Evolutionary conservation across 176 grass and related monocot species (phyloP), one percentile per base, ranked within the genome.

Genomic region (Chloris gayana): DNA sequence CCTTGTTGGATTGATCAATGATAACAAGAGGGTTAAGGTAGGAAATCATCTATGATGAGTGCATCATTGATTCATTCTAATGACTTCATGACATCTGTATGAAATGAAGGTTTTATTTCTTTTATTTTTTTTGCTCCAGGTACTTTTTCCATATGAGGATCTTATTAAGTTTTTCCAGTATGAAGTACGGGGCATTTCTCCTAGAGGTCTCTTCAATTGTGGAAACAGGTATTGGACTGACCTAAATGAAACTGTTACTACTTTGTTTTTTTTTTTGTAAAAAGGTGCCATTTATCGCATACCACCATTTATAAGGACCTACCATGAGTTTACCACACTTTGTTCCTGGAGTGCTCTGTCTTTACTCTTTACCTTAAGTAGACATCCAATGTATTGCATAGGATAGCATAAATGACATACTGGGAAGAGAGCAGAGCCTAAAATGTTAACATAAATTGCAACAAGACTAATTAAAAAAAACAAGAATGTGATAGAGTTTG

Each of bases 121-220:
- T 72, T 68, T 85, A 82, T 79, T 84, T 14, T 65, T 79, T 84
- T 14, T 65, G 76, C 66, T 86, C 74, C 72, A 95, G 87, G 64
- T 99, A 75, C 72, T 99, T 68, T 99, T 99, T 80, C 85, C 84
- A 9, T 93, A 93, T 50, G 96, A 99, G 67, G 90, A 99, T 78
- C 92, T 99, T 81, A 88, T 95, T 35, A 95, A 93, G 83, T 95
- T 99, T 88, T 99, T 95, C 78, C 88, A 99, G 38, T 95, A 91
- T 50, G 90, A 95, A 89, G 88, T 86, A 57, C 68, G 75, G 47
- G 90, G 88, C 11, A 75, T 99, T 87, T 91, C 88, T 80, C 96
- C 96, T 13, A 91, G 93, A 86, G 96, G 96, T 30, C 86, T 99
- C 88, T 86, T 91, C 90, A 99, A 99, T 88, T 99, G 96, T 85